Percentiles rank a stretch among this genome's conserved stretches.
Conservation (phyloP, 306 rosid genomes). For the Lithocarpus polystachyus region DNA sequence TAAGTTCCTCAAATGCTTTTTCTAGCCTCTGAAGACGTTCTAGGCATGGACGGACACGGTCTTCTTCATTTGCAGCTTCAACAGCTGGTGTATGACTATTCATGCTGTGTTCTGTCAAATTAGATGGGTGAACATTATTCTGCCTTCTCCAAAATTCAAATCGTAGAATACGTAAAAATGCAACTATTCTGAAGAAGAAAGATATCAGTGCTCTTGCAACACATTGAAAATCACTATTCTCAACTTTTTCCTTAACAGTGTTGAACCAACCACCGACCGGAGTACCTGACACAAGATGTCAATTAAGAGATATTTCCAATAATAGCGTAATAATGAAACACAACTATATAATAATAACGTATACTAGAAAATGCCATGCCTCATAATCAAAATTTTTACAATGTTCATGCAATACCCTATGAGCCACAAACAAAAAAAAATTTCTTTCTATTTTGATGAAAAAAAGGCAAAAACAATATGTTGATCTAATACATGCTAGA, state of each 20-base stretch:
- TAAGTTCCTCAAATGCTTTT: constrained; percentile 54
- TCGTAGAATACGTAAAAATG: constrained; percentile 40
- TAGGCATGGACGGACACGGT: constrained; percentile 56
- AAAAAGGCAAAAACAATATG: background rate
- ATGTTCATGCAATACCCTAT: background rate
- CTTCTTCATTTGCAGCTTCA: constrained; percentile 52
- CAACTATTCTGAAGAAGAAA: constrained; percentile 49
- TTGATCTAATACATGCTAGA: constrained; percentile 9
- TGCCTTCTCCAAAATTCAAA: constrained; percentile 65
- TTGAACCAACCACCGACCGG: constrained; percentile 37
- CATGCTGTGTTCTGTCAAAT: constrained; percentile 29
- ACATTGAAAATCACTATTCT: constrained; percentile 37
- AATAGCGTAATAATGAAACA: constrained; percentile 8
- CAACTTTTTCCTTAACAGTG: constrained; percentile 46
- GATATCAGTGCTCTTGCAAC: constrained; percentile 45
- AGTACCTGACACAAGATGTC: constrained; percentile 41
- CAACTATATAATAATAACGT: constrained; percentile 3
- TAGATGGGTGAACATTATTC: constrained; percentile 61
- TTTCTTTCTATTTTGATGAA: background rate
- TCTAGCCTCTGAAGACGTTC: constrained; percentile 82
- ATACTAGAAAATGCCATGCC: constrained; percentile 9
- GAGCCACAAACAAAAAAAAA: background rate
- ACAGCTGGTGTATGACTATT: constrained; percentile 41
- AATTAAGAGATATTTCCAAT: constrained; percentile 11
- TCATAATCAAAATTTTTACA: constrained; percentile 2